These are phyloP conservation scores for Salvia hispanica DNA, from an alignment of 257 asterid species.

Conservation along the genomic window DNA sequence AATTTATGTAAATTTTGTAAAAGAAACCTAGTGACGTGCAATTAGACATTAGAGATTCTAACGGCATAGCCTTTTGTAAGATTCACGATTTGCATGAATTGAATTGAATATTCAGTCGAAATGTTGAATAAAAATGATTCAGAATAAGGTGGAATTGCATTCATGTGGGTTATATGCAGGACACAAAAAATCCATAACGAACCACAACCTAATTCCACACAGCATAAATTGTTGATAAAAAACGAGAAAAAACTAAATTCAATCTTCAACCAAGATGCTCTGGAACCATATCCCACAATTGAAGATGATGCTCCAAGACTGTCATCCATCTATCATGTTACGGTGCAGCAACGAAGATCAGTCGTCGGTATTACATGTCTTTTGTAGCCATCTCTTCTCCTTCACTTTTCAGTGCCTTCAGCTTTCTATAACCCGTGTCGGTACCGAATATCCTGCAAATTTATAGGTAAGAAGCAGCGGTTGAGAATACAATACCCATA, in stretches of 20 bases:
- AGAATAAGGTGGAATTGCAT: conserved; percentile 27
- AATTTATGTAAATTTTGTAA: neutral
- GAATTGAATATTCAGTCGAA: conserved; percentile 3
- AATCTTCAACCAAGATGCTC: conserved; percentile 6
- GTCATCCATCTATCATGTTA: conserved; percentile 28
- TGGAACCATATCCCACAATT: conserved; percentile 25
- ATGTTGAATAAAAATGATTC: neutral
- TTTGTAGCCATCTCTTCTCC: conserved; percentile 46
- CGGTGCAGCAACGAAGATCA: conserved; percentile 22
- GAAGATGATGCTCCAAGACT: conserved; percentile 32
- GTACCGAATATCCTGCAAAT: conserved; percentile 79
- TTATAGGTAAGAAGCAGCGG: conserved; percentile 9
- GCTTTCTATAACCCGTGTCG: conserved; percentile 77
- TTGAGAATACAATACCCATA: neutral
- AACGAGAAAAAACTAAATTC: conserved; percentile 30
- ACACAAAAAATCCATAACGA: conserved; percentile 30
- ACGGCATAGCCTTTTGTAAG: neutral
- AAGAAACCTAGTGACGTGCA: neutral
- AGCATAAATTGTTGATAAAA: conserved; percentile 28
- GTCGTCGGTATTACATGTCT: conserved; percentile 40
- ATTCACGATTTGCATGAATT: conserved; percentile 15
- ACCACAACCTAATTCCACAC: conserved; percentile 37
- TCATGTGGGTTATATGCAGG: conserved; percentile 25
- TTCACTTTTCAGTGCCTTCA: conserved; percentile 62
- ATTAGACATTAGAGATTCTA: neutral